A percentile compares a stretch with the other conserved stretches of the same genome.
These are phyloP conservation scores for Periconia macrospinosa DNA, from an alignment of 2,329 filamentous ascomycete species.

Conservation along the genomic window DNA sequence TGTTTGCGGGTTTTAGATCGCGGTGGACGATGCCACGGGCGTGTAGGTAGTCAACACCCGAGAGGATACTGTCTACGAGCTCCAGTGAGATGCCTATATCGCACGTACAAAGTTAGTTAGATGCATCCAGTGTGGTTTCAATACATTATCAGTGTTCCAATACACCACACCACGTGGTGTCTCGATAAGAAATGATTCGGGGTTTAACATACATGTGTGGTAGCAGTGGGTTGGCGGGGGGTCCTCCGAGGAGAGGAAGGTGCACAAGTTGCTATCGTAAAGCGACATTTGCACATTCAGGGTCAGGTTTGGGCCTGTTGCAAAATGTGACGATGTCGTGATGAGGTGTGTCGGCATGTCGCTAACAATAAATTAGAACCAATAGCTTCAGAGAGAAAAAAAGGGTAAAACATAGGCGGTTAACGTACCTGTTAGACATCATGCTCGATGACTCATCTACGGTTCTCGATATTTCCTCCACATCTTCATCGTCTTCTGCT, in stretches of 20 bases:
- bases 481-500: constrained; percentile 50
- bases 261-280: constrained; percentile 63
- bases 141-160: too few relatives aligned
- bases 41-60: constrained; percentile 68
- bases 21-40: constrained; percentile 63
- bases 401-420: neutral
- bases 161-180: too few relatives aligned
- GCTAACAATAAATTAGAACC: constrained; percentile 13
- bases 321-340: constrained; percentile 10
- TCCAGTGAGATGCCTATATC: constrained; percentile 59
- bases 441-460: constrained; percentile 31
- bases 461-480: constrained; percentile 50
- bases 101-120: too few relatives aligned
- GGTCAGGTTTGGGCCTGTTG: constrained; percentile 44
- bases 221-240: constrained; percentile 58
- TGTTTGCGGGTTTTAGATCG: constrained; percentile 69
- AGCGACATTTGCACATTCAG: constrained; percentile 71
- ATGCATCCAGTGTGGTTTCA: too few relatives aligned
- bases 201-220: too few relatives aligned
- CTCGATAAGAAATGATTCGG: too few relatives aligned
- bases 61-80: constrained; percentile 61
- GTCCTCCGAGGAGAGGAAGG: constrained; percentile 52
- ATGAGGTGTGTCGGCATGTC: constrained; percentile 30
- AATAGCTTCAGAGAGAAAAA: neutral
- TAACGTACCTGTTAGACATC: constrained; percentile 40